Conservation (phyloP, 805 yeast genomes). For the Starmerella bombicola region DNA sequence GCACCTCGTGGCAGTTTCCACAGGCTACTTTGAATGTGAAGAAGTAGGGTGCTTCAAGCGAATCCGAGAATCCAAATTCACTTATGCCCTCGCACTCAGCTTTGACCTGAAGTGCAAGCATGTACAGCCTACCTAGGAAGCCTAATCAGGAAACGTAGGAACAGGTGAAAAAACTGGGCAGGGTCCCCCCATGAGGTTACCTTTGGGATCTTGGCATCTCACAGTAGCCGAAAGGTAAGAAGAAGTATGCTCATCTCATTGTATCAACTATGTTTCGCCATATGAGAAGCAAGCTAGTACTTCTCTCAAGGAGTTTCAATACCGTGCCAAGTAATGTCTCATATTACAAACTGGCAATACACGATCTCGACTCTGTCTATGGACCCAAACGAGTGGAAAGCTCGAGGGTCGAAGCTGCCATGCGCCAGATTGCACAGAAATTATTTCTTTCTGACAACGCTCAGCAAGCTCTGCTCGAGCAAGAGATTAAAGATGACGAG, state of each 20-base stretch:
- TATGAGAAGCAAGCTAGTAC: too few species aligned
- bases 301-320: neutral
- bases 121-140: too few species aligned
- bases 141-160: too few species aligned
- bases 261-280: too few species aligned
- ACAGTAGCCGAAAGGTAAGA: too few species aligned
- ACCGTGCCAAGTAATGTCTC: constrained; percentile 5
- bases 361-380: constrained; percentile 14
- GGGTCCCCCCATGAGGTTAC: too few species aligned
- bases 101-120: constrained; percentile 27
- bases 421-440: constrained; percentile 26
- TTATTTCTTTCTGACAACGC: constrained; percentile 25
- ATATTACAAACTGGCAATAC: constrained; percentile 13
- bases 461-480: constrained; percentile 22
- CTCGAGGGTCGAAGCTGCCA: constrained; percentile 25
- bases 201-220: too few species aligned
- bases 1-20: constrained; percentile 64
- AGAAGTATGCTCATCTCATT: too few species aligned
- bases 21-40: constrained; percentile 67
- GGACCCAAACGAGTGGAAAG: constrained; percentile 25
- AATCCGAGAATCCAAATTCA: constrained; percentile 48
- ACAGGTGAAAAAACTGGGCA: too few species aligned
- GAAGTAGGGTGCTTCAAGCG: constrained; percentile 49
- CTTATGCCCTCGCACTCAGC: constrained; percentile 47
- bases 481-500: constrained; percentile 15